phyloP scores from a whole-genome alignment of 108 stramenopile species.

The Schizochytrium sp. region DNA sequence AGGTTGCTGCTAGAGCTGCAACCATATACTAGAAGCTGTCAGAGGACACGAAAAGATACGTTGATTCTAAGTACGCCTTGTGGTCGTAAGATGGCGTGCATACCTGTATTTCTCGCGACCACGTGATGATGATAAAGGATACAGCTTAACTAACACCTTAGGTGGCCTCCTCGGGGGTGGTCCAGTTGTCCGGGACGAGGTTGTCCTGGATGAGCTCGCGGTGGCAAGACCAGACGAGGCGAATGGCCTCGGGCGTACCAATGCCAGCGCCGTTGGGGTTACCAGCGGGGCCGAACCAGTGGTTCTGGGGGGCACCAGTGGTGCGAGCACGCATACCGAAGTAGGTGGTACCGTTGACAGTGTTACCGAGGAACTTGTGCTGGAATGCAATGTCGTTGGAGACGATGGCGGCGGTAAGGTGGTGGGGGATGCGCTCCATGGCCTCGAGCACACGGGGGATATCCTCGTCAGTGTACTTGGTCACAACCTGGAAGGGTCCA shows the following conservation, averaged over 20 bases:
- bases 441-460: conserved; percentile 84
- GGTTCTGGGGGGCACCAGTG: conserved; percentile 99
- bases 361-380: conserved; percentile 85
- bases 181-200: conserved; percentile 36
- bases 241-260: conserved; percentile 97
- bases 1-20: no score
- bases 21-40: no score
- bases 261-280: conserved; percentile 92
- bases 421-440: conserved; percentile 92
- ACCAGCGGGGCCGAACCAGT: conserved; percentile 97
- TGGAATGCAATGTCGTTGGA: conserved; percentile 90
- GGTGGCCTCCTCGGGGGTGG: conserved; percentile 7
- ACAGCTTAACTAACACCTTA: not conserved
- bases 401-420: conserved; percentile 97
- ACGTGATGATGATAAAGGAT: no score
- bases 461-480: conserved; percentile 86
- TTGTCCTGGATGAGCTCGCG: conserved; percentile 94
- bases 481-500: conserved; percentile 96
- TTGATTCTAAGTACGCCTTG: no score
- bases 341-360: conserved; percentile 98
- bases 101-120: no score
- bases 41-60: no score
- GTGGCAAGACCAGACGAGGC: conserved; percentile 96
- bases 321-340: conserved; percentile 93
- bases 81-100: no score